Base-by-base conservation (phyloP, 31 red algal genomes). In the Asparagopsis taxiformis region DNA sequence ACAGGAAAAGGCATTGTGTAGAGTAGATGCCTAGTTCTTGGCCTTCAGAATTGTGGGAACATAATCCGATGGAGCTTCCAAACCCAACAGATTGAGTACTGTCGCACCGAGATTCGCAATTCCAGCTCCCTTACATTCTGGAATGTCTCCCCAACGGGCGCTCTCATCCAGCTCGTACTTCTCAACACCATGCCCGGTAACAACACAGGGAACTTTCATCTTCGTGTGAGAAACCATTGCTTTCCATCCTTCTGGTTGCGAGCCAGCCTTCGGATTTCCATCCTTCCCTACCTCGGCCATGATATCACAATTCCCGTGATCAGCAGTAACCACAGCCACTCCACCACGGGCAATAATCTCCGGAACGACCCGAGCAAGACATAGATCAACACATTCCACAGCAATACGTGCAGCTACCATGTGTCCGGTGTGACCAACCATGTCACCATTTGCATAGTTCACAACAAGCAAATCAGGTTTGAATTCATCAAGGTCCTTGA, bases 371-470 rank as follows among this genome's bases (percentile, higher is more conserved):
- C 85, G 77, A 13, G 78, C 63, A 31, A 96, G 84, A 34, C 92
- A 90, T 24, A 89, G 39, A 53, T 95, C 92, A 36, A 80, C 49
- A 59, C 65, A 70, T 74, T 97, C 79, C 79, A 91, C 88, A 11
- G 78, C 81, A 31, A 84, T 71, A 43, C 72, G 72, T 11, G 93
- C 53, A 23, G 87, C 93, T 46, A 63, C 70, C 51, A 82, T 73
- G 35, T 82, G 70, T 53, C 93, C 93, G 8, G 86, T 97, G 79
- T 97, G 93, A 16, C 93, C 93, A 8, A 88, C 76, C 93, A 97
- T 97, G 62, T 97, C 93, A 41, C 85, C 80, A 32, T 97, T 97
- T 16, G 85, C 70, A 53, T 91, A 97, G 72, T 97, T 97, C 52
- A 91, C 51, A 34, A 90, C 75, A 21, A 90, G 70, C 5, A 97